phyloP scores from a whole-genome alignment of 257 asterid species.

The Leptodermis oblonga region DNA sequence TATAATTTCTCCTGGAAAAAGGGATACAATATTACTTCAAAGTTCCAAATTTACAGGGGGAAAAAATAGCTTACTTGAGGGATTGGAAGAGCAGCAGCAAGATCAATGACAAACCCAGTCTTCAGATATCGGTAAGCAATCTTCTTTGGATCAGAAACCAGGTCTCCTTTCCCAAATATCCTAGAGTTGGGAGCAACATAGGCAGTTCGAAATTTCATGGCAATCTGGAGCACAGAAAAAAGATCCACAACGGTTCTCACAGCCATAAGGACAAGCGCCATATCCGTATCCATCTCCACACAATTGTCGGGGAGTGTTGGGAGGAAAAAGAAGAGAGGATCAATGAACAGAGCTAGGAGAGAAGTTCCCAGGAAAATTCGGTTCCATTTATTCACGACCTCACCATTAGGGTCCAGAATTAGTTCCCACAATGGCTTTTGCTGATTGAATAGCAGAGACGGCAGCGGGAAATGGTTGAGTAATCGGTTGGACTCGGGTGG shows the following conservation, averaged over 20 bases:
- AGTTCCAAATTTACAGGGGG: not conserved
- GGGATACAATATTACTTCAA: not conserved
- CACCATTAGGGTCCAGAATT: conserved; percentile 71
- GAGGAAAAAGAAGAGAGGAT: conserved; percentile 73
- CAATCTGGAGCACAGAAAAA: conserved; percentile 61
- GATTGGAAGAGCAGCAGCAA: conserved; percentile 85
- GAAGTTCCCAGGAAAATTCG: conserved; percentile 56
- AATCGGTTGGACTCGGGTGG: conserved; percentile 22
- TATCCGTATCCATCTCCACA: conserved; percentile 40
- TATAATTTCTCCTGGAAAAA: not conserved
- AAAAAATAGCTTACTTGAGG: conserved; percentile 55
- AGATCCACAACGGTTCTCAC: conserved; percentile 57
- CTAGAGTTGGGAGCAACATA: conserved; percentile 56
- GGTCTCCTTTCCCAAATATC: conserved; percentile 83
- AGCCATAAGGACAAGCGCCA: conserved; percentile 38
- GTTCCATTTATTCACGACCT: conserved; percentile 60
- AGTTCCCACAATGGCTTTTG: conserved; percentile 59
- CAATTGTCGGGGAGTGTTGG: conserved; percentile 43
- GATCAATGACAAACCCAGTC: conserved; percentile 62
- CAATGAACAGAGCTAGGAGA: conserved; percentile 65
- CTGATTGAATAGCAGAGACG: conserved; percentile 38
- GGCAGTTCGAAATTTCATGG: conserved; percentile 74
- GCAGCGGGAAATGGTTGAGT: conserved; percentile 38
- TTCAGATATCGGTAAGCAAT: conserved; percentile 62
- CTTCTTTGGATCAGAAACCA: conserved; percentile 49